Evolutionary conservation across 306 rosid species (phyloP).

Genomic region (Dryas drummondii): DNA sequence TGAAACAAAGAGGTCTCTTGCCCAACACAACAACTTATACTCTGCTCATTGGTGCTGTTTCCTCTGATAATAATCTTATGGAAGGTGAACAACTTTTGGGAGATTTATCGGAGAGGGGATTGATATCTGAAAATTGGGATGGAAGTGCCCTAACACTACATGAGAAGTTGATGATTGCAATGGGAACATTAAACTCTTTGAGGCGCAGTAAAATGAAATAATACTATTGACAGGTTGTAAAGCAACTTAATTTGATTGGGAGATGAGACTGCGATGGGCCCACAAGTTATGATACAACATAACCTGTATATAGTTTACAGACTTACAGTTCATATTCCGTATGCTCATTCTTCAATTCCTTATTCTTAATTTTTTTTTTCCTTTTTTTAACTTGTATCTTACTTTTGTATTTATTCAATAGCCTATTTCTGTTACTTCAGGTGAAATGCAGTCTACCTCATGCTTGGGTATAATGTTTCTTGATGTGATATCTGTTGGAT

Average conservation of each 20-base stretch:
- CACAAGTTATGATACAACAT: not conserved
- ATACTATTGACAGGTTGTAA: not conserved
- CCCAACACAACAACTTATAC: conserved; percentile 57
- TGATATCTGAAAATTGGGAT: conserved; percentile 39
- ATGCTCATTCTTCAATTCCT: not conserved
- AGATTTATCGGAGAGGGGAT: conserved; percentile 55
- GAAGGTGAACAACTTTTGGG: conserved; percentile 49
- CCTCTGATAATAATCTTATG: conserved; percentile 32
- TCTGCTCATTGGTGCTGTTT: conserved; percentile 47
- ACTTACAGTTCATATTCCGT: not conserved
- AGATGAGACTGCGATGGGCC: not conserved
- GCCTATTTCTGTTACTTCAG: not conserved
- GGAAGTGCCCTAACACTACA: conserved; percentile 33
- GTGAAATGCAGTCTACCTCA: conserved; percentile 1
- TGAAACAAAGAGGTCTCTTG: conserved; percentile 57
- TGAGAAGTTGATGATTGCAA: conserved; percentile 42
- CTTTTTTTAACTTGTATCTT: not conserved
- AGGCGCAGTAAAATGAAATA: conserved; percentile 35
- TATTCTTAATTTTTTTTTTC: not conserved
- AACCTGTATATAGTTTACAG: not conserved
- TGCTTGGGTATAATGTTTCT: conserved; percentile 5
- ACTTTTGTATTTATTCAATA: not conserved
- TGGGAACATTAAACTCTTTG: conserved; percentile 34
- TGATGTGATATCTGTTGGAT: not conserved
- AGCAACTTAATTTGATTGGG: not conserved